These are phyloP conservation scores for Dictyostelium firmibasis DNA, from an alignment of 78 protist genomes.

Conservation along the genomic window DNA sequence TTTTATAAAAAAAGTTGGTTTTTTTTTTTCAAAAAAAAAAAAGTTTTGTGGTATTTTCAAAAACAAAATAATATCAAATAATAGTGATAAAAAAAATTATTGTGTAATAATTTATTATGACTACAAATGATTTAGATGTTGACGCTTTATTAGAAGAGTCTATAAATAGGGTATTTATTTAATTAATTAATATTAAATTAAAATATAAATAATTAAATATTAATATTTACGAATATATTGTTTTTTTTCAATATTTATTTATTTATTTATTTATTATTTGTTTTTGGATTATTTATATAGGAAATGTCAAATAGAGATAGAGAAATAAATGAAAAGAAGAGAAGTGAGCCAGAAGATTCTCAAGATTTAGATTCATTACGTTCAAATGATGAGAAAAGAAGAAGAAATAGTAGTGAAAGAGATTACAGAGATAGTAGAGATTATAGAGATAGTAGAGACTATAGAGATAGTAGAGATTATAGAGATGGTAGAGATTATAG, in stretches of 20 bases:
- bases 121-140: background rate
- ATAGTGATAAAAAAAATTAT: background rate
- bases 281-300: background rate
- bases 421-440: slow-evolving; percentile 1
- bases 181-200: background rate
- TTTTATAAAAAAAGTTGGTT: background rate
- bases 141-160: slow-evolving; percentile 41
- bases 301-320: background rate
- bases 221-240: background rate
- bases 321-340: background rate
- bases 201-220: background rate
- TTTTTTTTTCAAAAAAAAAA: background rate
- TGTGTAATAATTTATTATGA: background rate
- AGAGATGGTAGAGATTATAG: background rate
- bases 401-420: background rate
- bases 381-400: background rate
- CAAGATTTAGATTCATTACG: background rate
- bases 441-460: slow-evolving; percentile 17
- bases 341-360: background rate
- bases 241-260: too few relatives aligned
- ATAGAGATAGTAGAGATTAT: background rate
- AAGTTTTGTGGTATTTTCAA: background rate
- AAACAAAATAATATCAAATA: background rate
- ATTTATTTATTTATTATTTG: background rate
- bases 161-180: background rate